Percentiles rank a stretch among this genome's conserved stretches.
These are phyloP conservation scores for Trichoderma atroviride DNA, from an alignment of 2,329 filamentous ascomycete genomes.

Conservation along the genomic window DNA sequence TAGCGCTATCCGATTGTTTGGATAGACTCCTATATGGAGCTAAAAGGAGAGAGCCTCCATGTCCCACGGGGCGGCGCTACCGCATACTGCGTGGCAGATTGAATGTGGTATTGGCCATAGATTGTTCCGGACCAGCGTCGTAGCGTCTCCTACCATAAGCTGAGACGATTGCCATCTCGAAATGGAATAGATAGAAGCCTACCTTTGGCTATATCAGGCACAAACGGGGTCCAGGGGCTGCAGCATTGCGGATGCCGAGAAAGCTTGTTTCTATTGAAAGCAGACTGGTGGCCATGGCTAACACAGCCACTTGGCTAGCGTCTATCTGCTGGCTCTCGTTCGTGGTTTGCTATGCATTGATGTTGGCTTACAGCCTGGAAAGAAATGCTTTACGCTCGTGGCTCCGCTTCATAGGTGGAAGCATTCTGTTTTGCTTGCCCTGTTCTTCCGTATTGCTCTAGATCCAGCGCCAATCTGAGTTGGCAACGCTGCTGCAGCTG, in stretches of 20 bases:
- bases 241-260: neutral
- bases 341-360: neutral
- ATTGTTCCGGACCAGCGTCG: constrained; percentile 10
- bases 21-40: neutral
- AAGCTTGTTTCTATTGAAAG: constrained; percentile 4
- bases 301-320: constrained; percentile 8
- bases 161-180: constrained; percentile 5
- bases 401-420: neutral
- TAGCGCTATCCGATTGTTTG: neutral
- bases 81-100: constrained; percentile 13
- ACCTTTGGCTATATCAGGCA: neutral
- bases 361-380: neutral
- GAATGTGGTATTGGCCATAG: constrained; percentile 3
- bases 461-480: neutral
- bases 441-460: neutral
- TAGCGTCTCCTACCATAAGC: neutral
- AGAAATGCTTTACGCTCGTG: neutral
- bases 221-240: neutral
- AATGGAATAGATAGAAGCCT: neutral
- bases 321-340: neutral
- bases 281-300: constrained; percentile 7
- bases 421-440: neutral
- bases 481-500: neutral
- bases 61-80: neutral
- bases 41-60: neutral